Evolutionary conservation across 2,329 filamentous ascomycete species (phyloP).

Genomic region (Aspergillus uvarum): DNA sequence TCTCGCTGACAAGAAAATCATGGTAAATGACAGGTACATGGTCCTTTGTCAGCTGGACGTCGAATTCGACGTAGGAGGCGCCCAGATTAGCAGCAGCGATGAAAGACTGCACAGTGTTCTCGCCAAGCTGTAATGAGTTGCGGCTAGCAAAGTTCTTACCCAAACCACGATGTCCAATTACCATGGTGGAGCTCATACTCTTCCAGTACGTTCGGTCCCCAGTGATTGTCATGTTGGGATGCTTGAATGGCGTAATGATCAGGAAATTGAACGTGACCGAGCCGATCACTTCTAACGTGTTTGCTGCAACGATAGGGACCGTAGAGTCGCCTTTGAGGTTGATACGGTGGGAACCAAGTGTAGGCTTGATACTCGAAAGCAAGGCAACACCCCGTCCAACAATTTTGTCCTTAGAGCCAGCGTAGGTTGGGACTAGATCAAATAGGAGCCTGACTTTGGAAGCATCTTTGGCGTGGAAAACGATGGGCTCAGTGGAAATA

Average conservation of each 20-base stretch:
- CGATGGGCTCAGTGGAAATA: conserved; percentile 87
- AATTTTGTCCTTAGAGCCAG: conserved; percentile 74
- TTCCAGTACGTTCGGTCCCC: conserved; percentile 96
- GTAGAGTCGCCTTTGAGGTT: conserved; percentile 89
- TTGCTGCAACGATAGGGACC: conserved; percentile 83
- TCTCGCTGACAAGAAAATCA: conserved; percentile 96
- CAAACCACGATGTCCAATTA: conserved; percentile 70
- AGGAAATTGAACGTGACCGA: conserved; percentile 96
- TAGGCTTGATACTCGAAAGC: conserved; percentile 80
- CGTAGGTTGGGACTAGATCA: conserved; percentile 93
- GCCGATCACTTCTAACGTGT: conserved; percentile 83
- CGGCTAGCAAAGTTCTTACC: conserved; percentile 86
- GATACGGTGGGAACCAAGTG: conserved; percentile 80
- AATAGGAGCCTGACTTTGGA: conserved; percentile 86
- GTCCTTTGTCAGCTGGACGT: conserved; percentile 98
- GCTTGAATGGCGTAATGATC: conserved; percentile 88
- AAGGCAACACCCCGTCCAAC: conserved; percentile 87
- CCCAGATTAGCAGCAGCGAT: conserved; percentile 94
- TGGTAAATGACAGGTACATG: conserved; percentile 98
- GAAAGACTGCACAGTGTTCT: conserved; percentile 94
- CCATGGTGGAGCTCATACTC: conserved; percentile 83
- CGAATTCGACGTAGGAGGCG: conserved; percentile 69
- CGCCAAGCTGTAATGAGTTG: conserved; percentile 86
- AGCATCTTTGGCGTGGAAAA: conserved; percentile 77
- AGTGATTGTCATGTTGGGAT: conserved; percentile 90